Base-by-base conservation (phyloP, 768 basidiomycete species). In the Termitomyces titanicus region DNA sequence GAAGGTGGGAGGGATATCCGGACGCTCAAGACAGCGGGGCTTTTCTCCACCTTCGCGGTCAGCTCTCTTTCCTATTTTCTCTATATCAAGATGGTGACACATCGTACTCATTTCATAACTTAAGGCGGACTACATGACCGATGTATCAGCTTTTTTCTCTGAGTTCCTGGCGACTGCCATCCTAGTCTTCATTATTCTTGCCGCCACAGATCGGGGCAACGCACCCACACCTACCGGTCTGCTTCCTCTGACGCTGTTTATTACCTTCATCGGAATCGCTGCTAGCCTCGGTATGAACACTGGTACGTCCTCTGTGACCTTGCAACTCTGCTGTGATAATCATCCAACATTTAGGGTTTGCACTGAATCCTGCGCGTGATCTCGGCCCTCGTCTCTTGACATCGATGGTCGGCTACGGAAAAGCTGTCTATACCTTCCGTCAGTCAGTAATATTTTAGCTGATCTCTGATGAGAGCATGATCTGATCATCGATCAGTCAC, bases 401-500 rank as follows among this genome's bases (percentile, higher is more conserved):
- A 1, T 79, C 87, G 3, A 83, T 88, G 77, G 85, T 79, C 5
- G 88, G 88, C 2, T 90, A 88, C 60, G 86, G 86, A 34, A 74
- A 67, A 33, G 64, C 68, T 44, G 73, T 78, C n/a, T 78, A 68
- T 54, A 71, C 67, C 11, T 77, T 72, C 60, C 64, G 75, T 56
- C 72, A 70, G 75, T 81, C 67, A 46, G 80, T 68, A 64, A 31
- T 44, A 12, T 17, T 17, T 53, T 5, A 10, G 44, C 18, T 29
- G 27, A 37, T 22, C 17, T 15, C 33, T 25, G 13, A 13, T 6
- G 29, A 37, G 3, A 15, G 54, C 12, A 20, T 15, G 18, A 33
- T 29, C 40, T 52, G 38, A 39, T 11, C 20, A 64, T 62, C 66
- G 7, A 24, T 61, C 53, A 80, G 77, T 58, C 86, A 89, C 64